Evolutionary conservation across 2,329 filamentous ascomycete species (phyloP).

Genomic region (Penicillium sp.): DNA sequence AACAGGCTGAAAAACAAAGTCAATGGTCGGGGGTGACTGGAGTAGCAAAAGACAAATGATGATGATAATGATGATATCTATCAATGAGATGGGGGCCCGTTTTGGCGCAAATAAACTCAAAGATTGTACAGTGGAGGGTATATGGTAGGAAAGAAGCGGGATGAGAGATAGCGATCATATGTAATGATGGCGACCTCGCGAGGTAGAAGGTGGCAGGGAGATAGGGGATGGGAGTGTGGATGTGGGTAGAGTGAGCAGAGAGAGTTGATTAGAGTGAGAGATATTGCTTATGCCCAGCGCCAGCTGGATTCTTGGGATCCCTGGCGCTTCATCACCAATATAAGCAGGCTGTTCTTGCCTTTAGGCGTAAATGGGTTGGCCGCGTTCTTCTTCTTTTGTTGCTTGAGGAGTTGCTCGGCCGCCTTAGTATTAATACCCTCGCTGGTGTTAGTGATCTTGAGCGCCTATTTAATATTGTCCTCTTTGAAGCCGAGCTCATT

Average conservation of each 20-base stretch:
- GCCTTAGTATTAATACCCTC: constrained; percentile 57
- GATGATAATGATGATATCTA: no score
- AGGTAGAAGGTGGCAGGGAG: no score
- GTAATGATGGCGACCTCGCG: no score
- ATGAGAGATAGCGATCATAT: no score
- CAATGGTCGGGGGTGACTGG: no score
- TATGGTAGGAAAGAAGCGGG: no score
- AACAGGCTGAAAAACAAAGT: neutral
- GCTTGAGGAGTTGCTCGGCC: constrained; percentile 55
- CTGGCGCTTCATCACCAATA: constrained; percentile 26
- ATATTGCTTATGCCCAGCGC: constrained; percentile 38
- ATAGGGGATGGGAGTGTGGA: neutral
- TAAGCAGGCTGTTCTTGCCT: constrained; percentile 21
- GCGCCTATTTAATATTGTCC: constrained; percentile 55
- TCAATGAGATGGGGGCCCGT: no score
- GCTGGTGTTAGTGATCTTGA: constrained; percentile 59
- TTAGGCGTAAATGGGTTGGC: constrained; percentile 16
- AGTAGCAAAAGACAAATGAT: no score
- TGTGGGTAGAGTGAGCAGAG: neutral
- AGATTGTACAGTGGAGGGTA: no score
- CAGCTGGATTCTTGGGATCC: constrained; percentile 33
- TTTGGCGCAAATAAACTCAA: no score
- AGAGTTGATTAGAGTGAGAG: neutral
- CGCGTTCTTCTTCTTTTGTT: constrained; percentile 33
- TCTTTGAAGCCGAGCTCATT: constrained; percentile 57